Base-by-base conservation (phyloP, 768 basidiomycete genomes). In the Tulasnella sp. region DNA sequence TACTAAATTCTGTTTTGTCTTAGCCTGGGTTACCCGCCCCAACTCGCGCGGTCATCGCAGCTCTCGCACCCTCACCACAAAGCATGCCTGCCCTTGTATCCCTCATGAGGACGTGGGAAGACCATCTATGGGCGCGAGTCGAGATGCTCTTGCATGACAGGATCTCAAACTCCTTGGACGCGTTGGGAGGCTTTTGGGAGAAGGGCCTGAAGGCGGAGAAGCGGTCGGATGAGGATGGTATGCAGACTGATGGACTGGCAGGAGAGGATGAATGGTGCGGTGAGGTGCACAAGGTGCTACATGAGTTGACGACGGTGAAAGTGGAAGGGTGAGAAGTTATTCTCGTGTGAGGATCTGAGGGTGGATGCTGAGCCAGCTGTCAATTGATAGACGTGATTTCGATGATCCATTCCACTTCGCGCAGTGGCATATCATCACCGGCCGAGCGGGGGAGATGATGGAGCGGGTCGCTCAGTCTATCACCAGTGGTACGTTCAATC, bases 101-200 rank as follows among this genome's bases (percentile, higher is more conserved):
- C 62, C 77, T 82, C 0, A 81, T 85, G 2, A 73, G 83, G 31
- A 85, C 87, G 21, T 98, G 94, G 93, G 88, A 93, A 66, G 96
- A 99, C 66, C 85, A 93, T 67, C 75, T 98, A 0, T 99, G 96
- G 96, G 90, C 88, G 0, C 84, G 88, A 60, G 74, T 92, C 52
- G 83, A 82, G 64, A 76, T 89, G 50, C 73, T 89, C 41, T 85
- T 87, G 65, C 89, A 93, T 67, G 83, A 90, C 64, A 83, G 86
- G 60, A 79, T 85, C 67, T 84, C 82, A 46, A 76, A 75, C 29
- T 82, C 85, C 62, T 77, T 97, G 66, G 68, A 74, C 9, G 76
- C 78, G 41, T 68, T 90, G 4, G 74, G 76, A 9, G 80, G 84
- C 43, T 93, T 88, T 68, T 94, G 92, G 92, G 85, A 87, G 60